Evolutionary conservation across 164 flowering plant species (phyloP).

Genomic region (Chimonanthus salicifolius): DNA sequence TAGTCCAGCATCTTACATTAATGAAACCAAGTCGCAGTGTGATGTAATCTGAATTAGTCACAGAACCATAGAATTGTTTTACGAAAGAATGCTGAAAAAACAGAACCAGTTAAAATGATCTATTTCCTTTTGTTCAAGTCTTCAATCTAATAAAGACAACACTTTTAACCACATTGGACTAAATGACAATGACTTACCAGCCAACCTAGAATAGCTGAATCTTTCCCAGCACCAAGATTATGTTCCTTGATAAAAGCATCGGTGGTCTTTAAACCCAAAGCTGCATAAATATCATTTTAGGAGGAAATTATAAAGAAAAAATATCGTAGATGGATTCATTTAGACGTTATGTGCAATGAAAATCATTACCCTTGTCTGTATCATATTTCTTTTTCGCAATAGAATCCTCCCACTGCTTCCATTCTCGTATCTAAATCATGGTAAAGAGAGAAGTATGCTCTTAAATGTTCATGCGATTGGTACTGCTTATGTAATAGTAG

Average conservation of each 20-base stretch:
- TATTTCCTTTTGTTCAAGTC: no score
- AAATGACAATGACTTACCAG: constrained; percentile 39
- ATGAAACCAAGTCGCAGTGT: no score
- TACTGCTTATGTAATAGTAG: not conserved
- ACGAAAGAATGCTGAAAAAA: no score
- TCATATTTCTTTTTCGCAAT: constrained; percentile 53
- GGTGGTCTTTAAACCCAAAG: constrained; percentile 48
- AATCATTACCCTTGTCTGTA: constrained; percentile 26
- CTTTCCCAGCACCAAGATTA: constrained; percentile 57
- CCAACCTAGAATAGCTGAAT: constrained; percentile 46
- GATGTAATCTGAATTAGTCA: no score
- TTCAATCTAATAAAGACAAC: no score
- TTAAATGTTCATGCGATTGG: no score
- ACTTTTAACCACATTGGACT: not conserved
- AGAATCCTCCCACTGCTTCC: constrained; percentile 91
- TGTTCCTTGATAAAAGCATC: constrained; percentile 71
- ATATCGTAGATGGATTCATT: not conserved
- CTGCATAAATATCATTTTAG: constrained; percentile 32
- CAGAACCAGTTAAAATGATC: no score
- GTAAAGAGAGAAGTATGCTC: not conserved
- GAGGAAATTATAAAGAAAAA: not conserved
- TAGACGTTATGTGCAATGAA: not conserved
- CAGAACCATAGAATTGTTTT: no score
- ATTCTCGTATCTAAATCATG: constrained; percentile 65
- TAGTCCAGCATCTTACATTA: not conserved